Evolutionary conservation across 441 rosid genomes (phyloP).

Genomic region (Geranium incanum): DNA sequence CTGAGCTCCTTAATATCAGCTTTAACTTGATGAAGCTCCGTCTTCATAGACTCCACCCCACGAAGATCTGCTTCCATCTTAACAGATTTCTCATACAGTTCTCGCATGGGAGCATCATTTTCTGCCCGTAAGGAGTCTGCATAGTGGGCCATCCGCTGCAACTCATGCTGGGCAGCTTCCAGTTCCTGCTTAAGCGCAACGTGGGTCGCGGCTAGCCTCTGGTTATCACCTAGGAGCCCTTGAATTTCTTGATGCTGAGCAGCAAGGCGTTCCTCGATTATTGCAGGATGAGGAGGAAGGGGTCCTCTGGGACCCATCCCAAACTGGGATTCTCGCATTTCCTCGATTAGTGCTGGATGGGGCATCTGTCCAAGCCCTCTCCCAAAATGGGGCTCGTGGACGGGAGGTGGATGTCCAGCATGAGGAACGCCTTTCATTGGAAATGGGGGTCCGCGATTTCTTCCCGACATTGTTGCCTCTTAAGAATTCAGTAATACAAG

Average conservation of each 20-base stretch:
- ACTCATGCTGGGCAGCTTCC: slow-evolving; percentile 71
- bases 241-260: slow-evolving; percentile 82
- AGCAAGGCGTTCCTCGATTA: slow-evolving; percentile 66
- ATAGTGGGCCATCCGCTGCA: slow-evolving; percentile 56
- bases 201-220: slow-evolving; percentile 76
- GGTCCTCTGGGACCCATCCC: slow-evolving; percentile 46
- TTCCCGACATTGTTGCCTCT: slow-evolving; percentile 51
- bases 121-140: slow-evolving; percentile 61
- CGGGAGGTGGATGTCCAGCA: slow-evolving; percentile 39
- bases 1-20: slow-evolving; percentile 70
- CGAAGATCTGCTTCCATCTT: slow-evolving; percentile 59
- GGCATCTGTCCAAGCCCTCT: slow-evolving; percentile 55
- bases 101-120: slow-evolving; percentile 79
- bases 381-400: slow-evolving; percentile 42
- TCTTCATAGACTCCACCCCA: slow-evolving; percentile 54
- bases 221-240: slow-evolving; percentile 76
- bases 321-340: slow-evolving; percentile 53
- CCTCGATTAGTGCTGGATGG: slow-evolving; percentile 52
- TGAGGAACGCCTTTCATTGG: slow-evolving; percentile 53
- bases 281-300: slow-evolving; percentile 55
- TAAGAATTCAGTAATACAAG: slow-evolving; percentile 9
- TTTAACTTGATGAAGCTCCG: slow-evolving; percentile 55
- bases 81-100: slow-evolving; percentile 71
- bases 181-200: slow-evolving; percentile 90
- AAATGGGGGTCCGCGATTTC: slow-evolving; percentile 65